A percentile compares a stretch with the other conserved stretches of the same genome.
Conservation (phyloP, 2,329 filamentous ascomycete genomes). For the Raffaelea ambrosiae region DNA sequence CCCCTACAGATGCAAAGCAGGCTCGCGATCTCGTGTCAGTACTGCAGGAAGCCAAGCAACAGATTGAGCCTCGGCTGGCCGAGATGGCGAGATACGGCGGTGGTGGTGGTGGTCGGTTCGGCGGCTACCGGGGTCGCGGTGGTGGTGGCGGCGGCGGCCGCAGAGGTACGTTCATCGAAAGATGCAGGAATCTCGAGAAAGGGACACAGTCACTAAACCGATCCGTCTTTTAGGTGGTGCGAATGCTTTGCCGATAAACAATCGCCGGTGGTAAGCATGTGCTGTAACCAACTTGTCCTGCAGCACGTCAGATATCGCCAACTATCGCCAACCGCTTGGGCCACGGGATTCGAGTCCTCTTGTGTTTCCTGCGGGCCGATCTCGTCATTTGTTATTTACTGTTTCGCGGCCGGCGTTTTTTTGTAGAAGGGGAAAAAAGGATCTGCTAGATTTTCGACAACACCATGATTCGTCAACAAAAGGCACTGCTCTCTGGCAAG, state of each 20-base stretch:
- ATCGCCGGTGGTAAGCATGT: conserved; percentile 39
- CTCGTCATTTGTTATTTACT: neutral
- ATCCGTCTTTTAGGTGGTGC: too few relatives aligned
- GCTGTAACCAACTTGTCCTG: too few relatives aligned
- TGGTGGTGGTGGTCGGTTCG: conserved; percentile 66
- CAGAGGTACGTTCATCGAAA: conserved; percentile 22
- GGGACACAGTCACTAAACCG: too few relatives aligned
- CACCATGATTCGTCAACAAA: too few relatives aligned
- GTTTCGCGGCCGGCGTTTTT: conserved; percentile 1
- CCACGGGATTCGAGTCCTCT: too few relatives aligned
- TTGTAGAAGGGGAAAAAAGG: too few relatives aligned
- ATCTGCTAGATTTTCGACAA: too few relatives aligned
- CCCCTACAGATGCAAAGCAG: conserved; percentile 67
- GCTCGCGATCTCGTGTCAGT: conserved; percentile 93
- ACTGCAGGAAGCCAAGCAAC: conserved; percentile 93
- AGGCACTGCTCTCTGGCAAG: too few relatives aligned
- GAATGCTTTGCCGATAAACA: conserved; percentile 41
- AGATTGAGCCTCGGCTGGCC: conserved; percentile 88
- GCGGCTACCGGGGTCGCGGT: conserved; percentile 59
- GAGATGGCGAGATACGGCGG: conserved; percentile 95
- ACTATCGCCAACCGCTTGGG: too few relatives aligned
- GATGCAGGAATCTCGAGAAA: too few relatives aligned
- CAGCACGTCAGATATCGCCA: too few relatives aligned
- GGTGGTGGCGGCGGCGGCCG: conserved; percentile 37
- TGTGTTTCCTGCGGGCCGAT: neutral